Evolutionary conservation across 768 basidiomycete species (phyloP).

Genomic region (Macrocybe gigantea): DNA sequence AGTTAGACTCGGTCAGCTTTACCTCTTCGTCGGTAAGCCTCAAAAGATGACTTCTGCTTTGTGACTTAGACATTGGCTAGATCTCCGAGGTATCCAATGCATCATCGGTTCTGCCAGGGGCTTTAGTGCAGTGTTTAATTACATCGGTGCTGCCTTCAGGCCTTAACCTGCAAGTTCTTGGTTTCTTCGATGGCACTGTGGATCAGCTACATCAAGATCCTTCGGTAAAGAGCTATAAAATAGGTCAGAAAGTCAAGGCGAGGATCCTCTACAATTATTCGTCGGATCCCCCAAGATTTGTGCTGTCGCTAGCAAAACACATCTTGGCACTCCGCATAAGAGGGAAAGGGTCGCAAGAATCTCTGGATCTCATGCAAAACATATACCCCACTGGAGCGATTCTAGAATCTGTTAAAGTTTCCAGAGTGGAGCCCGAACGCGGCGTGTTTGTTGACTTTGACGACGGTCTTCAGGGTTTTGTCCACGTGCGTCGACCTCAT

Average conservation of each 20-base stretch:
- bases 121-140: conserved; percentile 75
- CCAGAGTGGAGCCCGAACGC: conserved; percentile 72
- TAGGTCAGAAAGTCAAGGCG: conserved; percentile 76
- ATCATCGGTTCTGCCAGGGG: conserved; percentile 80
- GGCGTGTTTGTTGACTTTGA: conserved; percentile 71
- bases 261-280: conserved; percentile 80
- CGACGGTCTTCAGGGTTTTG: conserved; percentile 67
- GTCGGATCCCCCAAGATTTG: conserved; percentile 74
- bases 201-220: conserved; percentile 67
- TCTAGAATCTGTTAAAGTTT: conserved; percentile 68
- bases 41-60: conserved; percentile 2
- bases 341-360: conserved; percentile 12
- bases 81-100: conserved; percentile 75
- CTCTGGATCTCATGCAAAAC: conserved; percentile 30
- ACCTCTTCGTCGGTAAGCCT: conserved; percentile 49
- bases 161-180: conserved; percentile 82
- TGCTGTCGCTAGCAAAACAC: conserved; percentile 72
- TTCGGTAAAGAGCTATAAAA: conserved; percentile 40
- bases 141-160: conserved; percentile 72
- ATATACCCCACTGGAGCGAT: conserved; percentile 71
- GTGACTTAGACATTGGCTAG: conserved; percentile 24
- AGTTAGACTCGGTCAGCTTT: conserved; percentile 43
- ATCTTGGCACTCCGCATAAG: conserved; percentile 45
- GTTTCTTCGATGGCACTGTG: conserved; percentile 87
- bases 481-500: conserved; percentile 59